These are phyloP conservation scores for Zymoseptoria tritici DNA, from an alignment of 2,329 filamentous ascomycete genomes.

Conservation along the genomic window DNA sequence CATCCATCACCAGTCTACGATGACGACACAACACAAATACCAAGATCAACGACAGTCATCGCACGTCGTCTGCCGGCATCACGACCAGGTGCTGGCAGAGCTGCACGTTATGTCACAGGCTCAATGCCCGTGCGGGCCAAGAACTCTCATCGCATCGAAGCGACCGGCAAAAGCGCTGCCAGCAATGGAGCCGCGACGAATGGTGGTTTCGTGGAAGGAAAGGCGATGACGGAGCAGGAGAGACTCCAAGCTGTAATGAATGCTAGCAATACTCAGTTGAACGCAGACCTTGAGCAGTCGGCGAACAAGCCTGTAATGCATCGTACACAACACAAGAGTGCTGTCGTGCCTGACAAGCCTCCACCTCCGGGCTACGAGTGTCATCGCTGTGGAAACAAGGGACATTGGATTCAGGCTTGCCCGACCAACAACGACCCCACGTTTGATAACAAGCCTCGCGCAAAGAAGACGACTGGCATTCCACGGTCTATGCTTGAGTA, in stretches of 20 bases:
- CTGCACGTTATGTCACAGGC: conserved; percentile 89
- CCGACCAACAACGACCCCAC: conserved; percentile 98
- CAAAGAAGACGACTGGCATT: conserved; percentile 95
- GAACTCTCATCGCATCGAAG: conserved; percentile 63
- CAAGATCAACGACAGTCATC: conserved; percentile 87
- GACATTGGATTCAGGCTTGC: conserved; percentile 96
- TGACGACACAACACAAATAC: conserved; percentile 95
- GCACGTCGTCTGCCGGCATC: conserved; percentile 77
- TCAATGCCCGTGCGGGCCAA: conserved; percentile 89
- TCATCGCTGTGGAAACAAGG: conserved; percentile 92
- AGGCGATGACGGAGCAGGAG: conserved; percentile 82
- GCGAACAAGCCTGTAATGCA: conserved; percentile 54
- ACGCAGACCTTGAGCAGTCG: conserved; percentile 86
- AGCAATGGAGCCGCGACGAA: conserved; percentile 32
- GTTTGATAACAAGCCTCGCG: conserved; percentile 84
- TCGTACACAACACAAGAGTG: conserved; percentile 49
- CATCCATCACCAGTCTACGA: conserved; percentile 64
- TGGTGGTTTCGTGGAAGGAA: conserved; percentile 54
- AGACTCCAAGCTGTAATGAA: conserved; percentile 88
- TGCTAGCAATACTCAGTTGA: conserved; percentile 85
- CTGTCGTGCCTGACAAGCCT: conserved; percentile 82
- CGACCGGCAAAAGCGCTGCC: conserved; percentile 43
- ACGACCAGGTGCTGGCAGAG: conserved; percentile 79
- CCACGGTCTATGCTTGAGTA: conserved; percentile 92
- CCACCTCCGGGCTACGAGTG: conserved; percentile 92